Base-by-base conservation (phyloP, 441 rosid genomes). In the Corymbia citriodora region DNA sequence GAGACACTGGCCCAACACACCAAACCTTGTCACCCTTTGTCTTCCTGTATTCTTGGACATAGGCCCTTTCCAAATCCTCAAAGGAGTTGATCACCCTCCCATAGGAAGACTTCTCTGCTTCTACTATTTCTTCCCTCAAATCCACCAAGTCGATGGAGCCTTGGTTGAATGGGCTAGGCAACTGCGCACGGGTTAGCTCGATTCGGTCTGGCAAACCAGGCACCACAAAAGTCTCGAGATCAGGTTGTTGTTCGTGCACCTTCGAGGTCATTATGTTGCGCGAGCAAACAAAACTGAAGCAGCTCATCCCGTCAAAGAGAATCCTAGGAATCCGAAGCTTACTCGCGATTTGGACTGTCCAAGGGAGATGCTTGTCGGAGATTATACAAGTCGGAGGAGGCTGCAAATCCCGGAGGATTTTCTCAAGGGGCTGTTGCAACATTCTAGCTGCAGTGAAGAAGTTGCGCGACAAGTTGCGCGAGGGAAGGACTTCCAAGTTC, bases 1-100 rank as follows among this genome's bases (percentile, higher is more conserved):
- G 85, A 3, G 94, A 95, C n/a, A 94, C 92, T 1, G 95, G 96
- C 74, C 96, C 95, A 17, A 95, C 36, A 33, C 92, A 92, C 95
- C 94, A 93, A 19, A 90, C 91, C n/a, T 91, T 92, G 6, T 85
- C 92, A 5, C 55, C 82, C 53, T 17, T 90, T 23, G 52, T 27
- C 88, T 93, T 91, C 82, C 8, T 89, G 89, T 90, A 93, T 23
- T 90, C 91, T 50, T 89, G 61, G 13, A 89, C 91, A 89, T 89
- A 92, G 16, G 55, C 90, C 7, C 74, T 25, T 88, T 95, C 96
- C 87, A 94, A 50, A 82, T 94, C 96, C 85, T 92, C 90, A 17
- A 95, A 94, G 7, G 92, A 88, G 68, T 94, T 94, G 4, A 95
- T n/a, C 18, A 94, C 74, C 33, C 90, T 53, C 11, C 95, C 94